Evolutionary conservation across 108 stramenopile genomes (phyloP).

Genomic region (Craspedostauros australis): DNA sequence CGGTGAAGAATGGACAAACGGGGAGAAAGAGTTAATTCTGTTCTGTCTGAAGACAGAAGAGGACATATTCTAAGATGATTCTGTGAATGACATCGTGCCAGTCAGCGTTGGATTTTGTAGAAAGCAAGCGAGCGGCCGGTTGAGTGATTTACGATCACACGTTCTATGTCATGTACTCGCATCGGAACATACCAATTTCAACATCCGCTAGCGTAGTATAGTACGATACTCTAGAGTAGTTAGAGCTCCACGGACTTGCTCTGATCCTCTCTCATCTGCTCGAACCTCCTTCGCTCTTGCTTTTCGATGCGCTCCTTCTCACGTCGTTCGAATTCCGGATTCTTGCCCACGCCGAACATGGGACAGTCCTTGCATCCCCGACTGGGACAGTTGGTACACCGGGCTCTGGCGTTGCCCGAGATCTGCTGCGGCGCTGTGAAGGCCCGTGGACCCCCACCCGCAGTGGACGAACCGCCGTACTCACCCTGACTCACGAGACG

Average conservation of each 20-base stretch:
- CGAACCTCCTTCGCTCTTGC: slow-evolving; percentile 46
- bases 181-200: too few relatives aligned
- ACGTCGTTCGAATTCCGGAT: slow-evolving; percentile 75
- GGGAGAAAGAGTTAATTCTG: too few relatives aligned
- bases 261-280: slow-evolving; percentile 75
- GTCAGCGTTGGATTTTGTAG: too few relatives aligned
- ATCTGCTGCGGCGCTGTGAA: slow-evolving; percentile 73
- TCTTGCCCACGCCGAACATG: slow-evolving; percentile 87
- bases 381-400: slow-evolving; percentile 81
- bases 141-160: too few relatives aligned
- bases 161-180: too few relatives aligned
- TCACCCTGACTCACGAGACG: slow-evolving; percentile 75
- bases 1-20: too few relatives aligned
- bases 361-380: slow-evolving; percentile 35
- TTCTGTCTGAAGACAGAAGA: too few relatives aligned
- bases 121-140: too few relatives aligned
- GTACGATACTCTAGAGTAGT: not conserved
- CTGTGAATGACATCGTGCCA: too few relatives aligned
- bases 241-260: slow-evolving; percentile 93
- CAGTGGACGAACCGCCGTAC: slow-evolving; percentile 28
- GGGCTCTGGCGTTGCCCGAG: slow-evolving; percentile 58
- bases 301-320: slow-evolving; percentile 53
- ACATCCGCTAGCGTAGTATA: too few relatives aligned
- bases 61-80: too few relatives aligned
- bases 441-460: slow-evolving; percentile 35